A percentile compares a stretch with the other conserved stretches of the same genome.
Conservation (phyloP, 1,284 basidiomycete species). For the Ustilago xerochloae region DNA sequence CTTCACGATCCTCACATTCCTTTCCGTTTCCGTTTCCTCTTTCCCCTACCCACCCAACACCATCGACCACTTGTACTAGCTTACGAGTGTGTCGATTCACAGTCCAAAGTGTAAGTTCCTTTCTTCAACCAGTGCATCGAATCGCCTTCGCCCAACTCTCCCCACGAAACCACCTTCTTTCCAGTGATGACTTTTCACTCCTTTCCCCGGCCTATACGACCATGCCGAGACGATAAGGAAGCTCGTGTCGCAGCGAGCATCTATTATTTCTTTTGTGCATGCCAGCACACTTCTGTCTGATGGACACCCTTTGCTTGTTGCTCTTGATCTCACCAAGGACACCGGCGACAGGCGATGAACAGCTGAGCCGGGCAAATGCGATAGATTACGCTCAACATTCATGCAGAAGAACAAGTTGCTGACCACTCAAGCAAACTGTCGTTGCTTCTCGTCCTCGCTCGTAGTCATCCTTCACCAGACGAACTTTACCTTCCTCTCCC, state of each 20-base stretch:
- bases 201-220: conserved; percentile 69
- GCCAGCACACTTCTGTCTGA: conserved; percentile 68
- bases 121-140: not conserved
- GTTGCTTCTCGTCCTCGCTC: not conserved
- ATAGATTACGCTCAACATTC: not conserved
- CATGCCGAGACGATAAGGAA: conserved; percentile 68
- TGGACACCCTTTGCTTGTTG: conserved; percentile 19
- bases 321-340: conserved; percentile 4
- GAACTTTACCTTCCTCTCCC: conserved; percentile 1
- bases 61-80: conserved; percentile 35
- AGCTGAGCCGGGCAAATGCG: not conserved
- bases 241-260: conserved; percentile 64
- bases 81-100: conserved; percentile 36
- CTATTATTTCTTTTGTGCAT: conserved; percentile 62
- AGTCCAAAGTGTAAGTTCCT: conserved; percentile 33
- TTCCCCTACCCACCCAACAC: conserved; percentile 1
- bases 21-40: not conserved
- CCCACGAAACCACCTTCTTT: conserved; percentile 10
- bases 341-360: not conserved
- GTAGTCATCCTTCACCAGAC: conserved; percentile 12
- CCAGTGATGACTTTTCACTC: conserved; percentile 60
- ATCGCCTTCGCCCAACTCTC: not conserved
- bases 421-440: conserved; percentile 1
- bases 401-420: not conserved
- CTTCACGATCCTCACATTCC: not conserved